Evolutionary conservation across 2,329 filamentous ascomycete genomes (phyloP).

Genomic region (Sordariomycetes sp.): DNA sequence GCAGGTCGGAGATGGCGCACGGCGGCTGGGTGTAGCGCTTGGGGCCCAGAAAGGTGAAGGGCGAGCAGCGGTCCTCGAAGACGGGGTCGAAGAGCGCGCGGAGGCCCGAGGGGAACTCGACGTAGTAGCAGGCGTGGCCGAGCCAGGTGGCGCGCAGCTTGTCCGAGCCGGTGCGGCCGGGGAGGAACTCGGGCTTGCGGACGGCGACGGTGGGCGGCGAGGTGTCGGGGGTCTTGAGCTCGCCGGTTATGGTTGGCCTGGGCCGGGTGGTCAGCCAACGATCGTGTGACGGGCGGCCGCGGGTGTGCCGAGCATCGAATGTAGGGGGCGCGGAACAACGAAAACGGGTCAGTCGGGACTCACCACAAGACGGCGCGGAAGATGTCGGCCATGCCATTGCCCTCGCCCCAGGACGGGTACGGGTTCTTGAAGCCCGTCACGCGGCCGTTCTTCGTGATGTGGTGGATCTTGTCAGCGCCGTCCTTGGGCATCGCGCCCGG

Average conservation of each 20-base stretch:
- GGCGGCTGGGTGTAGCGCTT: constrained; percentile 70
- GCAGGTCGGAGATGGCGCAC: constrained; percentile 68
- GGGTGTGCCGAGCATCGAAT: no score
- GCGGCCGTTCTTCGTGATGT: constrained; percentile 23
- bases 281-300: neutral
- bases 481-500: constrained; percentile 19
- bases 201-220: constrained; percentile 56
- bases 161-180: constrained; percentile 40
- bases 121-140: constrained; percentile 86
- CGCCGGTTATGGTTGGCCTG: constrained; percentile 28
- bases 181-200: constrained; percentile 55
- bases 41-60: constrained; percentile 58
- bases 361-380: constrained; percentile 4
- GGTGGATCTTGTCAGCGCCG: constrained; percentile 25
- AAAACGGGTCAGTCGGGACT: neutral
- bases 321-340: no score
- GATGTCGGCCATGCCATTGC: constrained; percentile 4
- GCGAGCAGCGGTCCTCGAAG: constrained; percentile 79
- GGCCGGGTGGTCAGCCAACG: neutral
- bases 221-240: constrained; percentile 43
- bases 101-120: constrained; percentile 79
- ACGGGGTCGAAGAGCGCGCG: constrained; percentile 90
- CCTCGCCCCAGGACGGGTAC: constrained; percentile 31
- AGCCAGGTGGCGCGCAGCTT: constrained; percentile 84
- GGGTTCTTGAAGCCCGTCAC: constrained; percentile 37